Percentiles rank a stretch among this genome's conserved stretches.
Evolutionary conservation across 345 rosid genomes (phyloP).

Genomic region (Camelina hispida): DNA sequence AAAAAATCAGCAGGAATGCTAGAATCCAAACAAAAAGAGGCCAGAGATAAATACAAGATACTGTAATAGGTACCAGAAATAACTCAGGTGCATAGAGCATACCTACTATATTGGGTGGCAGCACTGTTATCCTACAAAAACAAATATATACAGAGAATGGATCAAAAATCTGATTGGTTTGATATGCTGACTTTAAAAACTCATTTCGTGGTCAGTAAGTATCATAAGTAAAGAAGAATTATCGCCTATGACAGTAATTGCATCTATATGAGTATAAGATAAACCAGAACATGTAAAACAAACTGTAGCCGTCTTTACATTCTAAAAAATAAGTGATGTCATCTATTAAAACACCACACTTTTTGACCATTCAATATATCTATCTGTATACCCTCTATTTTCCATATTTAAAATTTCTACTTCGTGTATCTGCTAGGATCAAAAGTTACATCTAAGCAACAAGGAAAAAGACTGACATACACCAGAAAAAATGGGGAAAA

Average conservation of each 20-base stretch:
- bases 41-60: slow-evolving; percentile 16
- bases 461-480: slow-evolving; percentile 20
- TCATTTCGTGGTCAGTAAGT: slow-evolving; percentile 11
- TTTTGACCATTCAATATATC: slow-evolving; percentile 13
- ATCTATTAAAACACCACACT: not conserved
- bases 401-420: not conserved
- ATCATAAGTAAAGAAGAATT: slow-evolving; percentile 1
- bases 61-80: slow-evolving; percentile 27
- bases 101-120: slow-evolving; percentile 75
- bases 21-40: slow-evolving; percentile 26
- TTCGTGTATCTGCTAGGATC: slow-evolving; percentile 10
- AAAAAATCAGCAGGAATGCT: slow-evolving; percentile 29
- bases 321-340: not conserved
- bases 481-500: not conserved
- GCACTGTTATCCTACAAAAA: slow-evolving; percentile 72
- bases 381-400: not conserved
- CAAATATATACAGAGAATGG: slow-evolving; percentile 19
- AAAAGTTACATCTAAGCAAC: slow-evolving; percentile 21
- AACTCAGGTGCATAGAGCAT: slow-evolving; percentile 41
- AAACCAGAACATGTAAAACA: slow-evolving; percentile 10
- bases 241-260: slow-evolving; percentile 1
- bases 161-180: slow-evolving; percentile 20
- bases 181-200: not conserved
- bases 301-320: not conserved
- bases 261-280: not conserved